These are phyloP conservation scores for Fusarium sacchari DNA, from an alignment of 2,329 filamentous ascomycete species.

Conservation along the genomic window DNA sequence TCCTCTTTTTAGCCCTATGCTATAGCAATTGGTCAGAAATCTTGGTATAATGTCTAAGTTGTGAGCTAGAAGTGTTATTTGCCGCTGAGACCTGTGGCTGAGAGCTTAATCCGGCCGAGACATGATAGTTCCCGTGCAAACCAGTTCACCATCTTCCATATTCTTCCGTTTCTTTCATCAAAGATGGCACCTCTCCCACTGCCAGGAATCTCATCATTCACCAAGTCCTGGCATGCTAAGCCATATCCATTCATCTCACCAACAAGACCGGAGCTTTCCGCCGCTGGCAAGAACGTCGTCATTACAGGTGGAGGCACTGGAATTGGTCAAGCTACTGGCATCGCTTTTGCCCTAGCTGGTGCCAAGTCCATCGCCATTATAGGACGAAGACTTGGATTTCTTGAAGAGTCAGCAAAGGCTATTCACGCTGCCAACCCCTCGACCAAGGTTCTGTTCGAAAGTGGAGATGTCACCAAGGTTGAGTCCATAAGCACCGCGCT, in stretches of 20 bases:
- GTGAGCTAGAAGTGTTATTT: too few species aligned
- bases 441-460: neutral
- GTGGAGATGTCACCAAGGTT: neutral
- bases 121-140: too few species aligned
- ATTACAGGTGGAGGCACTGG: constrained; percentile 73
- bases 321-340: constrained; percentile 71
- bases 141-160: too few species aligned
- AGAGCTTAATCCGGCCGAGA: too few species aligned
- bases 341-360: constrained; percentile 59
- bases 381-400: constrained; percentile 47
- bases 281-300: constrained; percentile 59
- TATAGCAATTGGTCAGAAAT: too few species aligned
- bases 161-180: too few species aligned
- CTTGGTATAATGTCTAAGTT: too few species aligned
- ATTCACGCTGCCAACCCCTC: neutral
- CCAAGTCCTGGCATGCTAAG: constrained; percentile 33
- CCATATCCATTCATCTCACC: constrained; percentile 47
- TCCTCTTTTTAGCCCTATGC: too few species aligned
- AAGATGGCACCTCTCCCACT: neutral
- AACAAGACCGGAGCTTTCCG: constrained; percentile 45
- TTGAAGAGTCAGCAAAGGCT: constrained; percentile 36
- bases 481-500: neutral
- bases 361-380: constrained; percentile 52
- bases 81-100: too few species aligned
- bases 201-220: constrained; percentile 12